Conservation (phyloP, 2,329 filamentous ascomycete species). For the Penicillium brevicompactum region DNA sequence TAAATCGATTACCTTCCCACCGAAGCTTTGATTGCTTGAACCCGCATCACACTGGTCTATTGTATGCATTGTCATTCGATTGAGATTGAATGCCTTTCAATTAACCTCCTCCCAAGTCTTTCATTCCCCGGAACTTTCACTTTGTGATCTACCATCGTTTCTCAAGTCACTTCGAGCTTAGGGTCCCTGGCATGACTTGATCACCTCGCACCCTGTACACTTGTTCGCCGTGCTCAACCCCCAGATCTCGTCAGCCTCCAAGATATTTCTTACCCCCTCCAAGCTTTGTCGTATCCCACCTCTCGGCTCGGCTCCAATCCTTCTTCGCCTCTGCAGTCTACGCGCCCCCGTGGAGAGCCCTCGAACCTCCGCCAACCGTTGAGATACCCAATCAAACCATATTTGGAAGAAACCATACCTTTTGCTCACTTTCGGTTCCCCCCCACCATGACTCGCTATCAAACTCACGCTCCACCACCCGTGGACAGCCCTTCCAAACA, state of each 20-base stretch:
- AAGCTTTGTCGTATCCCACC: background rate
- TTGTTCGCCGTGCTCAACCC: background rate
- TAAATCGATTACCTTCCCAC: background rate
- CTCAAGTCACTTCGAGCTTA: background rate
- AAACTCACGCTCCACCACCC: slow-evolving; percentile 30
- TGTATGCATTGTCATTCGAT: background rate
- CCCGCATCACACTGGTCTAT: background rate
- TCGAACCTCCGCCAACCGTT: background rate
- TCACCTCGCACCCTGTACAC: background rate
- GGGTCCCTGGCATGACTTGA: background rate
- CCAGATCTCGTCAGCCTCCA: background rate
- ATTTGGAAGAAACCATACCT: background rate
- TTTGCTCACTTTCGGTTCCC: background rate
- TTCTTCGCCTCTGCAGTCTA: background rate
- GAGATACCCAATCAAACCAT: background rate
- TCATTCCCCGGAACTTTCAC: background rate
- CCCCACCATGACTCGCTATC: slow-evolving; percentile 30
- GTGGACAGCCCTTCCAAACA: slow-evolving; percentile 45
- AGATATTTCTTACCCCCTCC: background rate
- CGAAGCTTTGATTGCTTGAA: background rate
- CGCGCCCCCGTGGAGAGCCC: background rate
- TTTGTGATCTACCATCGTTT: background rate
- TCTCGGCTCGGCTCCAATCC: background rate
- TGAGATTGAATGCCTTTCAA: background rate
- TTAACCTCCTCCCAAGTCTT: background rate